Conservation (phyloP, 176 grass and related monocot species). For the Aegilops speltoides region DNA sequence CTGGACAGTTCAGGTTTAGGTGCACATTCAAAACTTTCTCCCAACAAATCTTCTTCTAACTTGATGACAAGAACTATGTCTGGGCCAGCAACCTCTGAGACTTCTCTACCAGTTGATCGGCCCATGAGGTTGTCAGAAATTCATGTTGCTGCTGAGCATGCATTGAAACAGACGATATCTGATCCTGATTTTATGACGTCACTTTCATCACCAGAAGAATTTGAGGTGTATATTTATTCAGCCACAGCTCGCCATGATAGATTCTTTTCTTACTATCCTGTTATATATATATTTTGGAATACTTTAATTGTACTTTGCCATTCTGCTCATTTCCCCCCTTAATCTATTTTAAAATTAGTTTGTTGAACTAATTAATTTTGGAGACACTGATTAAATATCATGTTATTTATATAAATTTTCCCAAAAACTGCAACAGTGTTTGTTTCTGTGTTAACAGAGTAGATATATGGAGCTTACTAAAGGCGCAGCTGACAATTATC, state of each 20-base stretch:
- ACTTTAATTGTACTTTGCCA: not conserved
- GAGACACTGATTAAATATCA: slow-evolving; percentile 1
- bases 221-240: slow-evolving; percentile 61
- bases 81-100: slow-evolving; percentile 69
- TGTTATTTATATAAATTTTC: not conserved
- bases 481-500: slow-evolving; percentile 96
- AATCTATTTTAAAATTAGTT: not conserved
- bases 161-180: slow-evolving; percentile 80
- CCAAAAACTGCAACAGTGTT: not conserved
- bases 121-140: slow-evolving; percentile 98
- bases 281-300: not conserved
- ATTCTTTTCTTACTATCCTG: not conserved
- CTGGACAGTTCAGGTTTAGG: slow-evolving; percentile 84
- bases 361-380: slow-evolving; percentile 1
- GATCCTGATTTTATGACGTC: slow-evolving; percentile 87
- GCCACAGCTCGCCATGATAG: slow-evolving; percentile 5
- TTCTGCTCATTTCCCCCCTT: not conserved
- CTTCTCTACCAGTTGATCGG: slow-evolving; percentile 65
- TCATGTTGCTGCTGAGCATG: slow-evolving; percentile 95
- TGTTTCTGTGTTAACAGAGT: slow-evolving; percentile 52
- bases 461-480: slow-evolving; percentile 99
- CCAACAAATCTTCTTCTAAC: slow-evolving; percentile 54
- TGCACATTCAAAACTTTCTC: slow-evolving; percentile 58
- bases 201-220: slow-evolving; percentile 81
- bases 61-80: slow-evolving; percentile 79